Evolutionary conservation across 768 basidiomycete genomes (phyloP).

Genomic region (Favolaschia claudopus): DNA sequence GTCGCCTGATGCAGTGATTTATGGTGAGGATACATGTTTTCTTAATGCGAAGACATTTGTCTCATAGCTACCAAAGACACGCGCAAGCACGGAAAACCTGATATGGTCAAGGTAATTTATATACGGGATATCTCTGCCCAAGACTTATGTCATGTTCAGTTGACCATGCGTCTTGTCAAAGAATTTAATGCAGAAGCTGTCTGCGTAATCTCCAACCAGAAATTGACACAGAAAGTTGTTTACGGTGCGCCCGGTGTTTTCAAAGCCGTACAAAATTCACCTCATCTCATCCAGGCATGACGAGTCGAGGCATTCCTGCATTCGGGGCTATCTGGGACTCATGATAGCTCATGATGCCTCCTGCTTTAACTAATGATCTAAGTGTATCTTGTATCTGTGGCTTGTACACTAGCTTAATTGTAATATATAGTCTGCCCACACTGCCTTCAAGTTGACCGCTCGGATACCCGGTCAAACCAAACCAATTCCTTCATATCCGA

Average conservation of each 20-base stretch:
- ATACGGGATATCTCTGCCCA: background rate
- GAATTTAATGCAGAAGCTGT: conserved; percentile 63
- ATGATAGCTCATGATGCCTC: no score
- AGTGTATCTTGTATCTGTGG: no score
- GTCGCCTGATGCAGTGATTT: conserved; percentile 62
- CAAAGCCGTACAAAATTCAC: background rate
- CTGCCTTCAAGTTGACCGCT: no score
- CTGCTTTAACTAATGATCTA: no score
- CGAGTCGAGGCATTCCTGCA: conserved; percentile 65
- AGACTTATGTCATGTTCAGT: background rate
- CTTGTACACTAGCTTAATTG: no score
- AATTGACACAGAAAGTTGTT: conserved; percentile 61
- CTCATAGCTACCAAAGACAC: conserved; percentile 41
- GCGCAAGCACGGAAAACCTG: conserved; percentile 53
- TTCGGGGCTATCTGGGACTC: conserved; percentile 72
- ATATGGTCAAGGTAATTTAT: conserved; percentile 48
- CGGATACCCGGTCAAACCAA: no score
- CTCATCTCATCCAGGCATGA: conserved; percentile 30
- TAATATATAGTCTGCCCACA: no score
- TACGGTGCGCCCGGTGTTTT: conserved; percentile 51
- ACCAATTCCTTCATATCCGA: no score
- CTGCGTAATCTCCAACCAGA: conserved; percentile 66
- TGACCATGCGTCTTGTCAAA: conserved; percentile 53
- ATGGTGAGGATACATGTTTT: conserved; percentile 52
- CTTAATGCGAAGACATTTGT: background rate